Evolutionary conservation across 495 filamentous ascomycete genomes (phyloP).

Genomic region (Clohesyomyces aquaticus): DNA sequence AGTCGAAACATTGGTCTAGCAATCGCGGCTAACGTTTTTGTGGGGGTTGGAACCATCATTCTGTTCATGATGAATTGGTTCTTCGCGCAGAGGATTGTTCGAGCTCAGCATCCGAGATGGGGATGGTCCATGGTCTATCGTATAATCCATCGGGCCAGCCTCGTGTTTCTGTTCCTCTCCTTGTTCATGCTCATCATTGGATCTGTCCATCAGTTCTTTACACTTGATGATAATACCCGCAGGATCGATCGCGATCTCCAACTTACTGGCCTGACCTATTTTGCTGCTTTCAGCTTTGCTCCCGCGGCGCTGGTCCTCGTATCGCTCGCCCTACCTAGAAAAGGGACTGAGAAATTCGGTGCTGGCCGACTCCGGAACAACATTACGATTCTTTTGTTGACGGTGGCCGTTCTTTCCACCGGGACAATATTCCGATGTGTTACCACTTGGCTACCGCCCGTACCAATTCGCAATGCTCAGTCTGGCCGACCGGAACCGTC

Average conservation of each 20-base stretch:
- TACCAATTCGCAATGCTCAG: conserved; percentile 25
- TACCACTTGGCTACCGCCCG: conserved; percentile 33
- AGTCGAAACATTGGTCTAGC: conserved; percentile 57
- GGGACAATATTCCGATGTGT: conserved; percentile 39
- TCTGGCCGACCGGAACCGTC: conserved; percentile 4
- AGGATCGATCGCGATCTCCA: conserved; percentile 35
- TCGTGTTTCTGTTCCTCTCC: conserved; percentile 28
- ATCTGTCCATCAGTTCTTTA: conserved; percentile 42
- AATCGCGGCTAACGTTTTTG: conserved; percentile 68
- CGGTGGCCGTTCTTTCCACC: conserved; percentile 33
- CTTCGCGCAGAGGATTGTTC: conserved; percentile 44
- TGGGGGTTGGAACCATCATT: conserved; percentile 44
- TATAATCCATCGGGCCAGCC: conserved; percentile 20
- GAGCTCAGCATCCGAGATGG: conserved; percentile 40
- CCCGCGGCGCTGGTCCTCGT: conserved; percentile 32
- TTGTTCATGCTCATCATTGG: conserved; percentile 36
- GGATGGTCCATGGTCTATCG: conserved; percentile 42
- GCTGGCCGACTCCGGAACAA: conserved; percentile 40
- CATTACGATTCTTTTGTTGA: conserved; percentile 34
- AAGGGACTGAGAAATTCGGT: conserved; percentile 41
- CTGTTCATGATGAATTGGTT: conserved; percentile 47
- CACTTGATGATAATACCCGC: conserved; percentile 28
- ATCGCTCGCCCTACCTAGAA: conserved; percentile 25
- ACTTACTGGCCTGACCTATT: conserved; percentile 37
- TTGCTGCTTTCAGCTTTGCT: conserved; percentile 37